These are phyloP conservation scores for Penicillium alfredii DNA, from an alignment of 495 filamentous ascomycete species.

Conservation along the genomic window DNA sequence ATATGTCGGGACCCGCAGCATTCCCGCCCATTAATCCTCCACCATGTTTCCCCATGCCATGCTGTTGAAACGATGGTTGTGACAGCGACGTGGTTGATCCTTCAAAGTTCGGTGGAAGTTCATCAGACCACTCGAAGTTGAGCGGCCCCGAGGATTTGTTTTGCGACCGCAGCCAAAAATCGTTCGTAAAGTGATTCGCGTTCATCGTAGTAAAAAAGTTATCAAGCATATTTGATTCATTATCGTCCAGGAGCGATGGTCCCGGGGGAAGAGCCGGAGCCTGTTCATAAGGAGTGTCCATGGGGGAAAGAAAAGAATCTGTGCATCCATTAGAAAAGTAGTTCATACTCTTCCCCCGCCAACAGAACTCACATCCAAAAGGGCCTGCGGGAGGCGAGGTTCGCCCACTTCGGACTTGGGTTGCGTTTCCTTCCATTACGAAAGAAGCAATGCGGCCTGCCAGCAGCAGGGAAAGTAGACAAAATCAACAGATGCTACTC, in stretches of 20 bases:
- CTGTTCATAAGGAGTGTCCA: conserved; percentile 50
- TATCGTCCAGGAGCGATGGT: conserved; percentile 54
- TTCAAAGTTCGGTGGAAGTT: conserved; percentile 55
- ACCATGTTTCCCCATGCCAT: conserved; percentile 20
- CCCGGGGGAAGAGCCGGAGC: conserved; percentile 54
- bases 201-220: conserved; percentile 58
- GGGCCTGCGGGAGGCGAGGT: conserved; percentile 37
- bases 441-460: no score
- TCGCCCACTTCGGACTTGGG: conserved; percentile 25
- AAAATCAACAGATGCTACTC: conserved; percentile 20
- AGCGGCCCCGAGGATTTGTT: conserved; percentile 41
- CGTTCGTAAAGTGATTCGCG: conserved; percentile 46
- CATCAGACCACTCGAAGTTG: conserved; percentile 47
- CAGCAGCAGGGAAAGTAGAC: no score
- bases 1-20: conserved; percentile 37
- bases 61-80: conserved; percentile 36
- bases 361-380: conserved; percentile 54
- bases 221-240: conserved; percentile 55
- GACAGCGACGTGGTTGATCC: conserved; percentile 57
- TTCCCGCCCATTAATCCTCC: conserved; percentile 18
- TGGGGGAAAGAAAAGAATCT: conserved; percentile 44
- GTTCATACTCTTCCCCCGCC: background rate
- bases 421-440: conserved; percentile 32
- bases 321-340: conserved; percentile 14
- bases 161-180: conserved; percentile 40